Evolutionary conservation across 192 early-diverging fungal species (phyloP), one percentile per base, ranked within the genome.

Genomic region (Neocallimastix lanati): DNA sequence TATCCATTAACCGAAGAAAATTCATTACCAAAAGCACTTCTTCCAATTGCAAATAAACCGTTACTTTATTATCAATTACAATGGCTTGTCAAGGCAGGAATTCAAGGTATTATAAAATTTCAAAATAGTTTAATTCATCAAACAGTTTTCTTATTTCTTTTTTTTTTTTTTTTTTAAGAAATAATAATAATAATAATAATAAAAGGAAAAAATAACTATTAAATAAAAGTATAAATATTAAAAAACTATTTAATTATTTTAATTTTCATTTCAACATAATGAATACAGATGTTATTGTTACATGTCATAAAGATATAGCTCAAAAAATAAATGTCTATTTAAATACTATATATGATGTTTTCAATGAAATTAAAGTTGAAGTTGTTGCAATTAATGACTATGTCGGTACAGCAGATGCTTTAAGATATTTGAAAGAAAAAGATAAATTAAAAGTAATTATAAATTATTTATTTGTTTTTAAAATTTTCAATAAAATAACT

Each of bases 31-130:
- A 98, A 99, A 84, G 96, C 96, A 4, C 88, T 97, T 67, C 87
- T 99, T 36, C 98, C 98, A 6, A 86, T 98, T 38, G 96, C 93
- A 2, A 97, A 97, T 83, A 92, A 93, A 83, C 98, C 98, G 77
- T 94, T 98, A 91, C 90, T 99, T 81, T 91, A 92, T 81, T 96
- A 99, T 82, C 91, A 92, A 28, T 86, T 99, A 76, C 91, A 96
- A 79, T 98, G 98, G 96, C 88, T 99, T 6, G 96, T 98, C 82
- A 86, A 87, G 37, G 94, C 95, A 18, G 91, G 91, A 78, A 90
- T 96, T 76, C 80, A 80, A 76, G 82, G 84, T 84, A 83, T n/a
- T n/a, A n/a, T n/a, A n/a, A n/a, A n/a, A n/a, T n/a, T n/a, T n/a
- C n/a, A n/a, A n/a, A n/a, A n/a, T n/a, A n/a, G 33, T 76, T 35